Evolutionary conservation across 352 stramenopile species (phyloP), one percentile per base, ranked within the genome.

Genomic region (Phytophthora sp.): DNA sequence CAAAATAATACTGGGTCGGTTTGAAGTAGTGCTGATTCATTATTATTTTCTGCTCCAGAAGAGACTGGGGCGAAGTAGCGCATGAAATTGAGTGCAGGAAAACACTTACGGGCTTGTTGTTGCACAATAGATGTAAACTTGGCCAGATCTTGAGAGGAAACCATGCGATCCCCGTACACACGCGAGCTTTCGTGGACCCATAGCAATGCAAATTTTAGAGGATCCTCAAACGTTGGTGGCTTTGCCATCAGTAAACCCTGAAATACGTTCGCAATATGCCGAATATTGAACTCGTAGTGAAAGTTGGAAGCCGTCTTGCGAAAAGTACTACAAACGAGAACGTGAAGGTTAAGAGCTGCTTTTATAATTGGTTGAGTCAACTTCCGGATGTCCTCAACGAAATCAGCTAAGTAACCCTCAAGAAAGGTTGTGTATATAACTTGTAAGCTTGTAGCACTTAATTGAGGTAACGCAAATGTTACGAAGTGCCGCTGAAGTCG

Each of bases 261-360:
- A 50, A 99, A 98, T 4, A 99, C 91, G 54, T 97, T 98, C 7
- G 84, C 89, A 3, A 99, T 71, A 66, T 99, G 92, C 7, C 96
- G 88, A 49, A 99, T 98, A 68, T 98, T 98, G 68, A 99, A 99
- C 50, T 99, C 94, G 64, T 99, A 99, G 69, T 99, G 96, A 55
- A 99, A 99, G 44, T 99, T 98, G 5, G 84, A 79, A 0, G 96
- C 96, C 0, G 94, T 98, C 69, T 98, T 98, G 9, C 91, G 76
- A 65, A 99, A 96, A 2, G 81, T 87, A 8, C 66, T 56, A 1
- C 75, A 72, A 1, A 98, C 75, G 46, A 96, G 81, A 1, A 77
- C 60, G 50, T 99, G 96, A 12, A 99, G 66, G 10, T 88, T 91
- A 12, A 99, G 76, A 28, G 96, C 89, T 28, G 86, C 84, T 58